These are phyloP conservation scores for Prunus dulcis DNA, from an alignment of 306 rosid species.

Conservation along the genomic window DNA sequence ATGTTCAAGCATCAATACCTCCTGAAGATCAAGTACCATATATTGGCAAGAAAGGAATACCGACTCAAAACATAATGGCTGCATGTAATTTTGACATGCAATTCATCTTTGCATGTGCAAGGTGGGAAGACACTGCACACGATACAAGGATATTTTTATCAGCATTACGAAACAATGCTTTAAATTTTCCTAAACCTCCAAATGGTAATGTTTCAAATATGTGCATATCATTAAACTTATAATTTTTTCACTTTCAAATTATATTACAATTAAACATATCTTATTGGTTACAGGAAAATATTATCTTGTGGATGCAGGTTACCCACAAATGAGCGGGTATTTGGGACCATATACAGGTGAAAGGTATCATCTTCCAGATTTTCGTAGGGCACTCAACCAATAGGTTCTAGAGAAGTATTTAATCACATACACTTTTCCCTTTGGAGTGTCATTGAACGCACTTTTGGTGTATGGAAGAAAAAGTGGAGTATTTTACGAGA, in stretches of 20 bases:
- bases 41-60: neutral
- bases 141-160: neutral
- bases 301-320: too few relatives aligned
- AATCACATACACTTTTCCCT: too few relatives aligned
- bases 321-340: too few relatives aligned
- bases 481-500: too few relatives aligned
- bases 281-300: too few relatives aligned
- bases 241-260: neutral
- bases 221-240: neutral
- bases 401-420: neutral
- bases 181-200: conserved; percentile 1
- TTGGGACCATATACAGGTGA: neutral
- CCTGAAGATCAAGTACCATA: neutral
- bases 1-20: neutral
- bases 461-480: too few relatives aligned
- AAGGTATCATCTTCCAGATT: neutral
- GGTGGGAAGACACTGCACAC: neutral
- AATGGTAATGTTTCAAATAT: neutral
- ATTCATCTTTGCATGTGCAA: neutral
- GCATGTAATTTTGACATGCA: neutral
- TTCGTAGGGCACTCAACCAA: neutral
- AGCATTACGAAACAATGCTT: neutral
- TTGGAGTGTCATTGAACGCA: too few relatives aligned
- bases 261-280: too few relatives aligned
- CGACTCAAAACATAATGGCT: neutral